Conservation (phyloP, 2,329 filamentous ascomycete species). For the Phoma sp. region DNA sequence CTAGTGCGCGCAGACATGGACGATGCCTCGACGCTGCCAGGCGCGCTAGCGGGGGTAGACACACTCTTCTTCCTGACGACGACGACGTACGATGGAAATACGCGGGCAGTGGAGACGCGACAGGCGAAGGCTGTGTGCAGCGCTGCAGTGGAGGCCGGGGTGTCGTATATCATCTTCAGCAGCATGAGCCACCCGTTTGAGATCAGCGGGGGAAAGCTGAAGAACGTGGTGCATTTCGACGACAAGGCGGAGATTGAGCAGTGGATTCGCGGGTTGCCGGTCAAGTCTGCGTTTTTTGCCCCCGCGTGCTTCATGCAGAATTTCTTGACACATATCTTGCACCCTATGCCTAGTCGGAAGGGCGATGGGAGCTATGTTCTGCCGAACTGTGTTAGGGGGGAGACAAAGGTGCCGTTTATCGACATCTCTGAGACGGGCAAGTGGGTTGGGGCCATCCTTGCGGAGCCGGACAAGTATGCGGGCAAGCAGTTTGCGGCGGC, state of each 20-base stretch:
- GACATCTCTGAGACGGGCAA: constrained; percentile 57
- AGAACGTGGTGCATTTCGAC: constrained; percentile 60
- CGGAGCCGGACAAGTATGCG: constrained; percentile 52
- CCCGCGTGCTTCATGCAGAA: constrained; percentile 64
- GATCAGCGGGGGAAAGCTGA: constrained; percentile 44
- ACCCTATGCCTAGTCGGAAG: constrained; percentile 17
- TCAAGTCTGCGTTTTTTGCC: constrained; percentile 62
- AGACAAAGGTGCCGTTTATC: constrained; percentile 51
- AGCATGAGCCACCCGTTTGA: constrained; percentile 35
- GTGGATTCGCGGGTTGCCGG: constrained; percentile 58
- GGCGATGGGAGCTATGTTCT: constrained; percentile 39
- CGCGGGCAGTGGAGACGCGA: constrained; percentile 33
- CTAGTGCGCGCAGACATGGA: constrained; percentile 61
- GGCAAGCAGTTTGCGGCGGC: constrained; percentile 56
- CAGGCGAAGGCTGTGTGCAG: constrained; percentile 36
- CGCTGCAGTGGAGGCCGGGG: constrained; percentile 43
- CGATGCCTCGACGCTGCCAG: constrained; percentile 26
- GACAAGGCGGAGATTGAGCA: constrained; percentile 62
- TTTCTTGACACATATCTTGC: constrained; percentile 31
- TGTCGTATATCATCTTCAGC: constrained; percentile 51
- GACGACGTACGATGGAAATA: constrained; percentile 24
- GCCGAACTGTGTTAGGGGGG: constrained; percentile 9
- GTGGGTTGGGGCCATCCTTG: constrained; percentile 51
- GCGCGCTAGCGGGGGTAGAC: constrained; percentile 11
- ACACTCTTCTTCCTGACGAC: constrained; percentile 40